Conservation (phyloP, 2,329 filamentous ascomycete genomes). For the Xylariaceae sp. region DNA sequence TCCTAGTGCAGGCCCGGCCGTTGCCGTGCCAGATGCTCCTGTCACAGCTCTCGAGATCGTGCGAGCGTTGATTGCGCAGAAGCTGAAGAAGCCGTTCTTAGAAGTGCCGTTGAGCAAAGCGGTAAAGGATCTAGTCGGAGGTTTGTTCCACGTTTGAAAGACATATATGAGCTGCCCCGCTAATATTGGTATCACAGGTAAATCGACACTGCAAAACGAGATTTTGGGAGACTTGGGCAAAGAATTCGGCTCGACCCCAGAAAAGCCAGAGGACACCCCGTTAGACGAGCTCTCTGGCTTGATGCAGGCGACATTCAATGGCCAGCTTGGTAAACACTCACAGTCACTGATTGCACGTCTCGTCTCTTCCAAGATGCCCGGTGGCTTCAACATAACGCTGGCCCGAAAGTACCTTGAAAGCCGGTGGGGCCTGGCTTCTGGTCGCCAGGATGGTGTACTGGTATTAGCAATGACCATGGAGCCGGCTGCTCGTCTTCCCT, state of each 20-base stretch:
- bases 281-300: slow-evolving; percentile 90
- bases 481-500: slow-evolving; percentile 80
- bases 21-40: slow-evolving; percentile 78
- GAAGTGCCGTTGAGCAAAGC: slow-evolving; percentile 94
- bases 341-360: slow-evolving; percentile 88
- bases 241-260: slow-evolving; percentile 95
- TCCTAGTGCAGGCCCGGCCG: slow-evolving; percentile 78
- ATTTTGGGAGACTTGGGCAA: slow-evolving; percentile 97
- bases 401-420: slow-evolving; percentile 94
- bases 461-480: slow-evolving; percentile 90
- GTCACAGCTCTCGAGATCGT: slow-evolving; percentile 88
- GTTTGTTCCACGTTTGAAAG: slow-evolving; percentile 49
- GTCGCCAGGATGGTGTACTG: slow-evolving; percentile 86
- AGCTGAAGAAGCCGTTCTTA: slow-evolving; percentile 87
- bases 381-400: slow-evolving; percentile 97
- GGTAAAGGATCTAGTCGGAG: slow-evolving; percentile 97
- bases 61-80: slow-evolving; percentile 86
- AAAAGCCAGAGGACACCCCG: slow-evolving; percentile 97
- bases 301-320: slow-evolving; percentile 99
- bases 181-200: slow-evolving; percentile 55
- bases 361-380: slow-evolving; percentile 98
- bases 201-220: slow-evolving; percentile 98
- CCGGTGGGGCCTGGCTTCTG: slow-evolving; percentile 81
- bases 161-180: slow-evolving; percentile 1
- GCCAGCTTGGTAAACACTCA: slow-evolving; percentile 95